Percentiles rank a stretch among this genome's conserved stretches.
These are phyloP conservation scores for Apiospora arundinis DNA, from an alignment of 2,329 filamentous ascomycete genomes.

Conservation along the genomic window DNA sequence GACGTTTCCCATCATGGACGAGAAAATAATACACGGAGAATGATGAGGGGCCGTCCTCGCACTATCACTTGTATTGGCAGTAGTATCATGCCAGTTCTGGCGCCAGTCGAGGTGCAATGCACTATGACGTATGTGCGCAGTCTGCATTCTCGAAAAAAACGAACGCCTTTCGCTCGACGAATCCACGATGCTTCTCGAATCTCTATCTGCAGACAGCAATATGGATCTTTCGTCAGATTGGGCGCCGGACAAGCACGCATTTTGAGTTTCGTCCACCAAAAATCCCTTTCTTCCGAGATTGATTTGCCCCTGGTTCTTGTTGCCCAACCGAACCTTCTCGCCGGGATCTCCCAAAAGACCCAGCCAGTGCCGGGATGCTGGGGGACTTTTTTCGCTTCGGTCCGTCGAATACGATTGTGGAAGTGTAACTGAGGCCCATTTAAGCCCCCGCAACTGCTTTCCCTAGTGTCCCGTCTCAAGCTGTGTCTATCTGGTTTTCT, in stretches of 20 bases:
- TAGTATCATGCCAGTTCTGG: neutral
- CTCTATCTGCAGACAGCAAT: neutral
- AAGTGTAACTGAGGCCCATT: conserved; percentile 12
- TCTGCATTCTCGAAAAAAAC: neutral
- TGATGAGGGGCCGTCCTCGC: neutral
- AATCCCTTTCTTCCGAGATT: neutral
- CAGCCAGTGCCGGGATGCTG: neutral
- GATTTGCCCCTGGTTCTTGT: neutral
- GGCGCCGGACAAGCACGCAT: neutral
- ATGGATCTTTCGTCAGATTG: conserved; percentile 6
- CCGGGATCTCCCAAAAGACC: conserved; percentile 1
- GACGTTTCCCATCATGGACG: neutral
- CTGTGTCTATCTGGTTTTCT: neutral
- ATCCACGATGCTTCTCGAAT: neutral
- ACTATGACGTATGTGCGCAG: neutral
- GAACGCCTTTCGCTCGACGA: too few relatives aligned
- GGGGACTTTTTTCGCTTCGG: neutral
- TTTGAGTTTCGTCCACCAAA: neutral
- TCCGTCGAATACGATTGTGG: conserved; percentile 12
- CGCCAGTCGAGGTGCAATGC: neutral
- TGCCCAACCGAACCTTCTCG: conserved; percentile 18
- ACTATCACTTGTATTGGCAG: neutral
- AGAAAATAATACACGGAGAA: neutral
- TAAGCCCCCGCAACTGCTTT: conserved; percentile 7
- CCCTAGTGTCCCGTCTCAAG: neutral